Percentiles rank a stretch among this genome's conserved stretches.
Evolutionary conservation across 1,284 basidiomycete species (phyloP).

Genomic region (Apiotrichum laibachii): DNA sequence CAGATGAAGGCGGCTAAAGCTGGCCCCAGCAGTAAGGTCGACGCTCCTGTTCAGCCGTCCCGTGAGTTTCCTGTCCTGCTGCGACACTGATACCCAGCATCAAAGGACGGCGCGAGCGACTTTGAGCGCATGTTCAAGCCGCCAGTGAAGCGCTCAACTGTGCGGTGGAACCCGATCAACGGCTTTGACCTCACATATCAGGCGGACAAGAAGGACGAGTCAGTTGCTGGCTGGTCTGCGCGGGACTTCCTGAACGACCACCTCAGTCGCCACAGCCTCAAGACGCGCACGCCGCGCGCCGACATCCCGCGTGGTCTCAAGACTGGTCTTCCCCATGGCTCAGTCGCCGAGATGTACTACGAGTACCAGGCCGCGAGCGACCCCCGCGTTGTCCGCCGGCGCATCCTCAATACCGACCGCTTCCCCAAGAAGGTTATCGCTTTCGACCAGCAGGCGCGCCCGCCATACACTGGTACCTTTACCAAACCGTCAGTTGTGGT

Average conservation of each 20-base stretch:
- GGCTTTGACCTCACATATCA: slow-evolving; percentile 10
- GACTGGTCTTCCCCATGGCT: slow-evolving; percentile 32
- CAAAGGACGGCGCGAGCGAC: slow-evolving; percentile 16
- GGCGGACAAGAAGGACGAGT: slow-evolving; percentile 2
- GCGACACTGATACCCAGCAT: neutral
- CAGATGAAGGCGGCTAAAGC: neutral
- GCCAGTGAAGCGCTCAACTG: slow-evolving; percentile 26
- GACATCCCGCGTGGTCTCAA: slow-evolving; percentile 35
- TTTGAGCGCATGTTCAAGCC: slow-evolving; percentile 36
- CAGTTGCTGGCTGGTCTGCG: neutral
- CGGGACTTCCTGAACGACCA: slow-evolving; percentile 35
- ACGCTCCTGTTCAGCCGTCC: slow-evolving; percentile 17
- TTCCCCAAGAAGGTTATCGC: slow-evolving; percentile 50
- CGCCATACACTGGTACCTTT: slow-evolving; percentile 49
- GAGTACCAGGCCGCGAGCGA: slow-evolving; percentile 45
- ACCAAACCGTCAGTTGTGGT: slow-evolving; percentile 47
- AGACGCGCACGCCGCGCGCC: neutral
- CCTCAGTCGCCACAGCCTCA: slow-evolving; percentile 20
- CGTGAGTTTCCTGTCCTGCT: slow-evolving; percentile 12
- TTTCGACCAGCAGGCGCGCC: slow-evolving; percentile 47
- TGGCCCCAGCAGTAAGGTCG: neutral
- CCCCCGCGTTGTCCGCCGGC: slow-evolving; percentile 40
- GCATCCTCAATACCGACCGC: slow-evolving; percentile 33
- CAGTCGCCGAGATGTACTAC: slow-evolving; percentile 39
- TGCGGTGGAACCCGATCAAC: slow-evolving; percentile 38